Evolutionary conservation across 495 filamentous ascomycete genomes (phyloP).

Genomic region (Talaromyces adpressus): DNA sequence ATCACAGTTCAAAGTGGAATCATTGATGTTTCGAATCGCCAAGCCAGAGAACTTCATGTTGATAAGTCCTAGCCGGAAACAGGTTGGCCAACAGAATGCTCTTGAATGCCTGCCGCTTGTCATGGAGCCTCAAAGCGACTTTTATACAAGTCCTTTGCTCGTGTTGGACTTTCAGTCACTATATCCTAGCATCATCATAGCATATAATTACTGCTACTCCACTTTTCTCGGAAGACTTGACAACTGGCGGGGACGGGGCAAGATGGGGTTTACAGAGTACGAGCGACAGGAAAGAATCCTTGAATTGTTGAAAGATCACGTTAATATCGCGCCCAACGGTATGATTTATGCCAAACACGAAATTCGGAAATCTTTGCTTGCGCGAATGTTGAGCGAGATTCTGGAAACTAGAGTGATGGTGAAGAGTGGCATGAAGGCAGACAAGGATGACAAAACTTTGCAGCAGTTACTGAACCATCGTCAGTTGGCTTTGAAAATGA

Average conservation of each 20-base stretch:
- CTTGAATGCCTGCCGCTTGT: constrained; percentile 92
- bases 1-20: constrained; percentile 97
- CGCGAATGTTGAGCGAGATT: constrained; percentile 95
- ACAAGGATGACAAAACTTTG: constrained; percentile 82
- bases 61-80: constrained; percentile 80
- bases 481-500: constrained; percentile 91
- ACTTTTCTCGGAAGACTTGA: constrained; percentile 85
- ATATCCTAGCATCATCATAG: constrained; percentile 97
- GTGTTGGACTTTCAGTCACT: constrained; percentile 95
- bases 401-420: constrained; percentile 97
- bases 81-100: constrained; percentile 91
- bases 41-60: constrained; percentile 94
- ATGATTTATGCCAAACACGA: constrained; percentile 88
- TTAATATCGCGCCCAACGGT: constrained; percentile 93
- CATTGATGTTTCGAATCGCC: constrained; percentile 95
- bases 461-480: constrained; percentile 89
- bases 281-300: constrained; percentile 65
- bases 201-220: constrained; percentile 98
- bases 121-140: constrained; percentile 95
- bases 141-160: constrained; percentile 82
- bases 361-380: constrained; percentile 82
- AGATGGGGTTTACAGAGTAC: constrained; percentile 91
- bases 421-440: constrained; percentile 91
- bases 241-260: constrained; percentile 82
- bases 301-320: constrained; percentile 71